These are phyloP conservation scores for Cordyceps fumosorosea DNA, from an alignment of 2,329 filamentous ascomycete genomes.

Conservation along the genomic window DNA sequence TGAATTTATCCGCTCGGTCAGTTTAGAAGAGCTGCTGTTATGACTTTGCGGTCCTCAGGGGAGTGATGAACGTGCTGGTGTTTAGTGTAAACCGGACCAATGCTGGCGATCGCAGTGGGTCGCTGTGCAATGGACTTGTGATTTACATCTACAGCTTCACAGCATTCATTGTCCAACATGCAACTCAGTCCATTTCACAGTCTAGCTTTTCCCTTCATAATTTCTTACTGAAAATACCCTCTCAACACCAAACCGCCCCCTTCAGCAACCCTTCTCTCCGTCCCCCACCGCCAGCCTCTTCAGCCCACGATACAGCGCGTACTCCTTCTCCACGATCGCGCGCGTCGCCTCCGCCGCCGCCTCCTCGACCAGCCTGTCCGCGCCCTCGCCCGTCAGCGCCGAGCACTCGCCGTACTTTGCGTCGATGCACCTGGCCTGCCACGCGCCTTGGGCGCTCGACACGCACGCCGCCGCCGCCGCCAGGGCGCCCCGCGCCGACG, in stretches of 20 bases:
- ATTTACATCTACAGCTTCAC: background rate
- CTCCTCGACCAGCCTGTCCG: constrained; percentile 25
- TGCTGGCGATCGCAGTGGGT: background rate
- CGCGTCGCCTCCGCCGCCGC: constrained; percentile 20
- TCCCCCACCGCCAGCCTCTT: background rate
- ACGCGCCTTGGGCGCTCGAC: constrained; percentile 22
- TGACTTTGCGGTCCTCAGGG: background rate
- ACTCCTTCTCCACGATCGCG: constrained; percentile 15
- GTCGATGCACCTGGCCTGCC: constrained; percentile 26
- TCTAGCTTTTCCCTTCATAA: background rate
- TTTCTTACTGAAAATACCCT: background rate
- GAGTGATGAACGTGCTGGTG: background rate
- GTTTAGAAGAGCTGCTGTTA: too few relatives aligned
- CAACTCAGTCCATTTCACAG: background rate
- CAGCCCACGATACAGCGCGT: background rate
- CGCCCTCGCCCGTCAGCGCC: constrained; percentile 29
- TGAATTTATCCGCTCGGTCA: background rate
- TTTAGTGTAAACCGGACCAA: background rate
- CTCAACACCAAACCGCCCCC: too few relatives aligned
- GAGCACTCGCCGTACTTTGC: constrained; percentile 31
- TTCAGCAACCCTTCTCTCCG: background rate
- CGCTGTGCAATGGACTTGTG: background rate
- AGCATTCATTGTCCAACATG: background rate
- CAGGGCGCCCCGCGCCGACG: background rate
- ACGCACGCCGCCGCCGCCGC: background rate